phyloP scores from a whole-genome alignment of 257 asterid species.

The Linaria vulgaris region DNA sequence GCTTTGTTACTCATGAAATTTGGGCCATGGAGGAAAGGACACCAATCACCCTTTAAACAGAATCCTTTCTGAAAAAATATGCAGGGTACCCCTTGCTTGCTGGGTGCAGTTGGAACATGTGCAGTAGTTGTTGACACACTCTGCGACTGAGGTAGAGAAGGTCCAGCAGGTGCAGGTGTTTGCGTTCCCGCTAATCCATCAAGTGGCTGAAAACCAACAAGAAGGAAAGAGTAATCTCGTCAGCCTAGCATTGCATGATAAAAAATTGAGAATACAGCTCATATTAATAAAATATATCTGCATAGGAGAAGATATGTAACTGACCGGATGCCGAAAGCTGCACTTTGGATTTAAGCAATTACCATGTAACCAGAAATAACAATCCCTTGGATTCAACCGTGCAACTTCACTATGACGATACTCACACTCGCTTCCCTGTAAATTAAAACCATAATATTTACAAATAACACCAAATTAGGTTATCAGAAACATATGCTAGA shows the following conservation, averaged over 20 bases:
- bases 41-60: conserved; percentile 87
- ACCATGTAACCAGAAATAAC: conserved; percentile 81
- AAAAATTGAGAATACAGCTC: neutral
- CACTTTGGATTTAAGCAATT: conserved; percentile 88
- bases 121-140: conserved; percentile 38
- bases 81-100: conserved; percentile 68
- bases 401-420: conserved; percentile 88
- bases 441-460: conserved; percentile 18
- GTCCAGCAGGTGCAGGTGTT: conserved; percentile 47
- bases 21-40: conserved; percentile 72
- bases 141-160: conserved; percentile 43
- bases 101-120: conserved; percentile 42
- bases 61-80: conserved; percentile 73
- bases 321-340: conserved; percentile 83
- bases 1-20: conserved; percentile 47
- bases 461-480: conserved; percentile 4
- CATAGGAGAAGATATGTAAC: conserved; percentile 27
- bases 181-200: conserved; percentile 71
- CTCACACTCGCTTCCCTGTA: conserved; percentile 85
- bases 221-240: neutral
- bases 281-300: neutral
- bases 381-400: conserved; percentile 84
- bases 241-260: neutral
- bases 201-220: conserved; percentile 59
- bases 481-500: conserved; percentile 11